Evolutionary conservation across 345 rosid genomes (phyloP), one percentile per base, ranked within the genome.

Genomic region (Orychophragmus violaceus): DNA sequence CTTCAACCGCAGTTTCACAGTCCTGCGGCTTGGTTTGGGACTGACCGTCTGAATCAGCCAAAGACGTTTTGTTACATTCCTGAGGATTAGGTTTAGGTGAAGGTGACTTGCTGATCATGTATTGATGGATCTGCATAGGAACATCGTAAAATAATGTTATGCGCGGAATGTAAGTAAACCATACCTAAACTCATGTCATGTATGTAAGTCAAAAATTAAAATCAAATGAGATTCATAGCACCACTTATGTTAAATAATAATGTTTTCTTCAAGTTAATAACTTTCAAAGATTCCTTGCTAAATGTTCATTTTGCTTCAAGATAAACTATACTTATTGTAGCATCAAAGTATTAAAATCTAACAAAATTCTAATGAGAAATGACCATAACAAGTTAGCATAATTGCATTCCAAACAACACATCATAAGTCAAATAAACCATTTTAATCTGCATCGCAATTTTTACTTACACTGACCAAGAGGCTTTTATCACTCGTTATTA

Each of bases 101-200:
- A 41, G 88, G 87, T 57, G 88, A 80, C 82, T 90, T 94, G 84
- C 89, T 82, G 25, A 88, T 77, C 93, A 94, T 82, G 69, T 84
- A 83, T 33, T 84, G 86, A 71, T 94, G 99, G 56, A 94, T 87
- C 99, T 94, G 92, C 17, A 21, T 27, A 21, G 54, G 13, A 5
- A 1, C 24, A 49, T 25, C 39, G 19, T 23, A 8, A 37, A 18
- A 27, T 25, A n/a, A 52, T 23, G 28, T 32, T 52, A 61, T 41
- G 44, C 3, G 8, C 16, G 2, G 24, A 18, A 17, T 25, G 39
- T 9, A 50, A 12, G 46, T 8, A 23, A 46, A 8, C 16, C 12
- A 37, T 36, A 21, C 3, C 49, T 49, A 48, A 49, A 37, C 37
- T 41, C 6, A 32, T 22, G 36, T 35, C 58, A 25, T 14, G 44